Evolutionary conservation across 768 basidiomycete genomes (phyloP), one percentile per base, ranked within the genome.

Genomic region (Amanita exitialis): DNA sequence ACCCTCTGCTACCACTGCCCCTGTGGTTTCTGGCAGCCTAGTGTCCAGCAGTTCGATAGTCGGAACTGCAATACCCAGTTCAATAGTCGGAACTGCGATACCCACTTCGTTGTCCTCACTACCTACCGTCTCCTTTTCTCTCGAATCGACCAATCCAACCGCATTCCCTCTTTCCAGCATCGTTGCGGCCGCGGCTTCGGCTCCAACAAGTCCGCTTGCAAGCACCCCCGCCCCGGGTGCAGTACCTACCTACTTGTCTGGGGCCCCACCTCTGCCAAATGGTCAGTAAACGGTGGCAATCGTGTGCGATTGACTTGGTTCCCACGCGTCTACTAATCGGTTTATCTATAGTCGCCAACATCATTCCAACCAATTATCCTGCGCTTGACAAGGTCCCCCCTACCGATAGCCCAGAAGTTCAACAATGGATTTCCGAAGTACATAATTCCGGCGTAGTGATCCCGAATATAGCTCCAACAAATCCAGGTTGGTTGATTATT

Each of bases 401-500:
- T 5, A 73, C 68, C 3, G 77, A 84, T 64, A 78, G 79, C 4
- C 69, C 77, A 16, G 65, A 82, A 55, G 86, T 90, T 7, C 68
- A 77, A 56, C 73, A 78, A 59, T 90, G 88, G 88, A 80, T 83
- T n/a, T 46, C 70, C 49, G 78, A 84, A 12, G 80, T 89, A 21
- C 44, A 59, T 4, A 65, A 67, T 39, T 77, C 79, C 8, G 82
- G 82, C 34, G 57, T 86, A 35, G 41, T 59, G 2, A 82, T 88
- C 58, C 86, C 88, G 6, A 57, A 70, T 61, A 65, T 84, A 54
- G 16, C 62, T 2, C 63, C 66, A 21, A 85, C 69, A 45, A 59
- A 65, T 16, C 55, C 61, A 9, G 74, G 74, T 73, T 15, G 30
- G 69, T 62, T 25, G 13, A 32, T 13, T 16, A 52, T 47, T 35